These are phyloP conservation scores for Claviceps sp. DNA, from an alignment of 2,329 filamentous ascomycete species.

Conservation along the genomic window DNA sequence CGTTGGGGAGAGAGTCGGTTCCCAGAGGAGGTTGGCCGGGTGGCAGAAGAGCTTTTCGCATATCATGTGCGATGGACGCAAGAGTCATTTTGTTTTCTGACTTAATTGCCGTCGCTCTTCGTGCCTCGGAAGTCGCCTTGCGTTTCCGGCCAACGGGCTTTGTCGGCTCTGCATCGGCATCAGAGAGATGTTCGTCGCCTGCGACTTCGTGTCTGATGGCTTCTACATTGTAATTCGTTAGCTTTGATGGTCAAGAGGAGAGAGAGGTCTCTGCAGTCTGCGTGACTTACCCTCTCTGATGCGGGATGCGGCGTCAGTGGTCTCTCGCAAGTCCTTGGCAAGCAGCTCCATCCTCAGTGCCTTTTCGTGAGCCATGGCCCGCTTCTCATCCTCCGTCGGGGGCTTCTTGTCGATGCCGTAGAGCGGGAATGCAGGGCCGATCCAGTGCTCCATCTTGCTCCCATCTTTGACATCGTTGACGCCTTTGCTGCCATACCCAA, in stretches of 20 bases:
- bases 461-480: slow-evolving; percentile 15
- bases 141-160: neutral
- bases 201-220: too few relatives aligned
- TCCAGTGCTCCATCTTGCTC: slow-evolving; percentile 13
- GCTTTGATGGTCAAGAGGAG: neutral
- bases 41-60: neutral
- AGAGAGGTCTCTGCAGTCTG: too few relatives aligned
- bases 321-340: neutral
- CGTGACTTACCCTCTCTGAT: neutral
- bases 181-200: too few relatives aligned
- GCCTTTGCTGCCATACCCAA: slow-evolving; percentile 17
- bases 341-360: neutral
- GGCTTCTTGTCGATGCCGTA: slow-evolving; percentile 8
- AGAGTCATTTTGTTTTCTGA: slow-evolving; percentile 3
- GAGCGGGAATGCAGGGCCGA: slow-evolving; percentile 10
- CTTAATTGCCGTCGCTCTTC: neutral
- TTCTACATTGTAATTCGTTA: neutral
- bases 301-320: neutral
- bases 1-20: neutral
- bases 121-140: neutral
- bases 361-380: neutral
- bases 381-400: neutral
- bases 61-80: neutral
- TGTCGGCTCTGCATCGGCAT: neutral
- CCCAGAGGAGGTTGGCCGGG: neutral